Conservation (phyloP, 139 green algal genomes). For the Micractinium conductrix region DNA sequence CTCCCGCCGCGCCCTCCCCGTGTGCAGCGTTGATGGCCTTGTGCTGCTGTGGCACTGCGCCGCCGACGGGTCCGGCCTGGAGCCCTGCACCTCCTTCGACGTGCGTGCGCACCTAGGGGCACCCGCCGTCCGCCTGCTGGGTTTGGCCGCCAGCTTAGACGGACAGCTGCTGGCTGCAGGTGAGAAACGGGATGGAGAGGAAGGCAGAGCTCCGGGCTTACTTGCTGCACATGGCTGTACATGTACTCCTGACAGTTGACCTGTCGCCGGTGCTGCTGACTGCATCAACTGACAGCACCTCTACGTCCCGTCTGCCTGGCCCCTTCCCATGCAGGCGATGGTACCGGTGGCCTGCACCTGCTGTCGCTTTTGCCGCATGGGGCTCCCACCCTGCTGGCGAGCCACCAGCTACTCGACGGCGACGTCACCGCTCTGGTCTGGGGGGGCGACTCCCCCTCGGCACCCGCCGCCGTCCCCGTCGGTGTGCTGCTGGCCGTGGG, state of each 20-base stretch:
- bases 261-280: too few species aligned
- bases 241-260: too few species aligned
- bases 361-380: not conserved
- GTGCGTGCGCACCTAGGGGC: not conserved
- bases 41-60: not conserved
- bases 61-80: not conserved
- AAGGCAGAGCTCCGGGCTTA: too few species aligned
- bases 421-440: not conserved
- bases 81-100: not conserved
- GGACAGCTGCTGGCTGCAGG: constrained; percentile 20
- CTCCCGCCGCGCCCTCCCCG: too few species aligned
- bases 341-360: constrained; percentile 8
- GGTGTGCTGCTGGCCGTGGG: constrained; percentile 6
- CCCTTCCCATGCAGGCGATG: not conserved
- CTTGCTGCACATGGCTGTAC: too few species aligned
- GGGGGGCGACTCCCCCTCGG: not conserved
- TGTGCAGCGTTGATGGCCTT: too few species aligned
- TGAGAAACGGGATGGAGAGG: too few species aligned
- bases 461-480: not conserved
- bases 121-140: not conserved
- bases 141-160: constrained; percentile 1
- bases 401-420: not conserved
- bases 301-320: too few species aligned
- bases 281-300: not conserved
- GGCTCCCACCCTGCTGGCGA: not conserved